Base-by-base conservation (phyloP, 352 stramenopile species). In the Pythium dissotocum region DNA sequence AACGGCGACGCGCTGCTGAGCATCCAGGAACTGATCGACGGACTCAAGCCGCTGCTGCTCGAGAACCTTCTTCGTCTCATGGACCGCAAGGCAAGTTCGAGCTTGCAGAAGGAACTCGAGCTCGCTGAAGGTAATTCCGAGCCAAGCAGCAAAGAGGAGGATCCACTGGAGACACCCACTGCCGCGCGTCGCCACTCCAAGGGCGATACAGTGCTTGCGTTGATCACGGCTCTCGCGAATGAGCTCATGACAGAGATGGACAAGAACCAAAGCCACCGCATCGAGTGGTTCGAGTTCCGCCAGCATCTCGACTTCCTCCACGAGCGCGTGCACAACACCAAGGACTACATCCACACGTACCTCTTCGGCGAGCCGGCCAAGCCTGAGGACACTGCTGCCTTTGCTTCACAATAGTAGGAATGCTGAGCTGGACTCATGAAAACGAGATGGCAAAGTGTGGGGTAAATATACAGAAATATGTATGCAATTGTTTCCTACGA, bases 261-360 rank as follows among this genome's bases (percentile, higher is more conserved):
- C 66, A 78, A 72, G 54, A 88, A 89, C 69, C 65, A 85, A 30
- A 86, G 74, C 58, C 69, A 77, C 21, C 71, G 73, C 26, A 86
- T 93, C 61, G 82, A 93, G 63, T 93, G 85, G 82, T 88, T 82
- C 61, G 82, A 93, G 58, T 93, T 91, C 56, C 83, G 82, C 6
- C 78, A 83, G 57, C 76, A 91, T n/a, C 66, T 93, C 32, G 85
- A 89, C 59, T 90, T 83, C 56, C 68, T 93, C 24, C 80, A 93
- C 16, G 68, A 75, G 7, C 77, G 80, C 24, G 72, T 93, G 38
- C 53, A 65, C 16, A 54, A 90, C 54, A 83, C 75, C 48, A 90
- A 89, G 56, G 30, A 32, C 6, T 90, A 87, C 62, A 85, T 93
- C 53, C 61, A 38, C 30, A 53, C 65, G 26, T 58, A 59, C 32